phyloP scores from a whole-genome alignment of 1,139 yeast species.

The Debaryomyces nepalensis region DNA sequence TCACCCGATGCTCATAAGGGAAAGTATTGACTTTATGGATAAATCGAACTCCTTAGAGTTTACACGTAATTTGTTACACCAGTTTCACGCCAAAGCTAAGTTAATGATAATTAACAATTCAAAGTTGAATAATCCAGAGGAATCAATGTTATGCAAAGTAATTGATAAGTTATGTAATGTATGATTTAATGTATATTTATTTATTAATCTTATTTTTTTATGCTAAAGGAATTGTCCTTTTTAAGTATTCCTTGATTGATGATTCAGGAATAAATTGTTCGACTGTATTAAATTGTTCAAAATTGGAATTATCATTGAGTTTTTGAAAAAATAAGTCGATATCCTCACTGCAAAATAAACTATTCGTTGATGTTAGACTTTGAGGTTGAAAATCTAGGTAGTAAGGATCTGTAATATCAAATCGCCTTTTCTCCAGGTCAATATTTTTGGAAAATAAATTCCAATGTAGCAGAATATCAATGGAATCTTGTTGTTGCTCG shows the following conservation, averaged over 20 bases:
- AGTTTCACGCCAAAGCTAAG: conserved; percentile 25
- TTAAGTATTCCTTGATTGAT: conserved; percentile 9
- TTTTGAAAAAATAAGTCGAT: conserved; percentile 30
- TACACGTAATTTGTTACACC: conserved; percentile 26
- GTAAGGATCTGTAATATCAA: conserved; percentile 18
- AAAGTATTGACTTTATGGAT: conserved; percentile 29
- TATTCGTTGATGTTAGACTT: conserved; percentile 10
- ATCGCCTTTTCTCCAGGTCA: conserved; percentile 25
- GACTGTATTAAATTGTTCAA: conserved; percentile 1
- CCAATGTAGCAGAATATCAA: conserved; percentile 31
- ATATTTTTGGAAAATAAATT: conserved; percentile 31
- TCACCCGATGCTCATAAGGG: conserved; percentile 22
- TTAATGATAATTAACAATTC: conserved; percentile 19
- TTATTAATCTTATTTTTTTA: background rate
- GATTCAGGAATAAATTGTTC: conserved; percentile 1
- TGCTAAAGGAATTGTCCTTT: conserved; percentile 14
- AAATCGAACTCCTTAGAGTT: conserved; percentile 28
- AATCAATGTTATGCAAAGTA: conserved; percentile 16
- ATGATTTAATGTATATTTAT: conserved; percentile 9
- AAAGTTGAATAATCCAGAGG: conserved; percentile 9
- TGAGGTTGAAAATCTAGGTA: conserved; percentile 13
- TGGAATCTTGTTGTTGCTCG: too few relatives aligned
- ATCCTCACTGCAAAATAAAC: conserved; percentile 25
- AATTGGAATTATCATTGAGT: conserved; percentile 13
- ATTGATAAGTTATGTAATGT: conserved; percentile 19